phyloP scores from a whole-genome alignment of 768 basidiomycete species.

The Psilocybe azurescens region DNA sequence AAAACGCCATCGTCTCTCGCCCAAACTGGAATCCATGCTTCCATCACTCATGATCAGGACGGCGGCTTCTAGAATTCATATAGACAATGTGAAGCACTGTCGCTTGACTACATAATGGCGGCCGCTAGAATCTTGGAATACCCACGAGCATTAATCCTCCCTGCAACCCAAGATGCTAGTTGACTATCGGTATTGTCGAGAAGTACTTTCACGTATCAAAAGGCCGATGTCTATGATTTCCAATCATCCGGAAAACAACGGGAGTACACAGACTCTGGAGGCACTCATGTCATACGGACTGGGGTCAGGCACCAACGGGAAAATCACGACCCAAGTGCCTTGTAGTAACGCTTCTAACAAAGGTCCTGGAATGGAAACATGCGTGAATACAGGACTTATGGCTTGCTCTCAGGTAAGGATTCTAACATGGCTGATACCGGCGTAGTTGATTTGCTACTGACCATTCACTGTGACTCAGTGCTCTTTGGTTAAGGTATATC shows the following conservation, averaged over 20 bases:
- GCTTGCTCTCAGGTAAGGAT: slow-evolving; percentile 34
- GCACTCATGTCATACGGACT: slow-evolving; percentile 34
- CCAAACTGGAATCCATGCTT: neutral
- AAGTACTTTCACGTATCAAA: slow-evolving; percentile 28
- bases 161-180: slow-evolving; percentile 19
- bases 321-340: slow-evolving; percentile 17
- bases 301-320: slow-evolving; percentile 28
- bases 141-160: neutral
- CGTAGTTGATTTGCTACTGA: neutral
- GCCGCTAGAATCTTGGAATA: neutral
- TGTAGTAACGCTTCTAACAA: slow-evolving; percentile 27
- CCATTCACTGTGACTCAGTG: slow-evolving; percentile 16
- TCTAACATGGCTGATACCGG: neutral
- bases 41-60: slow-evolving; percentile 7
- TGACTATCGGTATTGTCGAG: slow-evolving; percentile 28
- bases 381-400: slow-evolving; percentile 26
- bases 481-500: slow-evolving; percentile 24
- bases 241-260: slow-evolving; percentile 8
- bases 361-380: slow-evolving; percentile 12
- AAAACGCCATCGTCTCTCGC: neutral
- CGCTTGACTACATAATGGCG: neutral
- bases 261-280: slow-evolving; percentile 26
- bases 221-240: slow-evolving; percentile 23
- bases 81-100: neutral
- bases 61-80: slow-evolving; percentile 13